Conservation (phyloP, 805 yeast genomes). For the Barnettozyma populi region DNA sequence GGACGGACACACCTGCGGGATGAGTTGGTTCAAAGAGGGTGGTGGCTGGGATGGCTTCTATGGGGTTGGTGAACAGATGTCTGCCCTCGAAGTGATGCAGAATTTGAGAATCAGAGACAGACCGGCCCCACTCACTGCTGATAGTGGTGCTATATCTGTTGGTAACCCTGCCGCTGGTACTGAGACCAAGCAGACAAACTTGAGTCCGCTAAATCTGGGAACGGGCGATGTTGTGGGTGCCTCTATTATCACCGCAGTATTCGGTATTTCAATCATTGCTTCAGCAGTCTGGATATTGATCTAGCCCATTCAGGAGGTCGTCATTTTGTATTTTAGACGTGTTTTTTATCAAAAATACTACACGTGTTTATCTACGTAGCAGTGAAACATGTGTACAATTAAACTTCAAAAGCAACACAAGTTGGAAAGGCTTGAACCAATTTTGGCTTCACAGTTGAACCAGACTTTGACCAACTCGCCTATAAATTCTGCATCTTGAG, state of each 20-base stretch:
- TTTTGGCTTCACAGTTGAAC: conserved; percentile 40
- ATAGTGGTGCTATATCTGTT: conserved; percentile 58
- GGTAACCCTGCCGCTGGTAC: conserved; percentile 66
- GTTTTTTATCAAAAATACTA: neutral
- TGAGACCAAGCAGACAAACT: conserved; percentile 29
- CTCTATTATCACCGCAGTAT: conserved; percentile 52
- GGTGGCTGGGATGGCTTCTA: conserved; percentile 58
- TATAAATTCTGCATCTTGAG: conserved; percentile 40
- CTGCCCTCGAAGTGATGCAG: conserved; percentile 58
- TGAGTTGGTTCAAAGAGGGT: conserved; percentile 48
- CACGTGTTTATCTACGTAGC: neutral
- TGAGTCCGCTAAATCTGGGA: conserved; percentile 33
- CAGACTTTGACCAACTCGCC: conserved; percentile 37
- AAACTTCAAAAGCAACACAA: conserved; percentile 28
- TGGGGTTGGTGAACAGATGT: conserved; percentile 84
- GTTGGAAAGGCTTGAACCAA: conserved; percentile 32
- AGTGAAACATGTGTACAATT: neutral
- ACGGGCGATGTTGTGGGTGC: conserved; percentile 58
- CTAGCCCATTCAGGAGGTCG: conserved; percentile 6
- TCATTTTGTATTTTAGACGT: neutral
- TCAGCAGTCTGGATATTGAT: conserved; percentile 36
- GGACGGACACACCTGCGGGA: conserved; percentile 81
- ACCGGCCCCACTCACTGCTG: conserved; percentile 54
- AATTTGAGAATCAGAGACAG: conserved; percentile 30
- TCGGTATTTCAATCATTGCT: conserved; percentile 37